Conservation (phyloP, 441 rosid genomes). For the Corymbia calophylla region DNA sequence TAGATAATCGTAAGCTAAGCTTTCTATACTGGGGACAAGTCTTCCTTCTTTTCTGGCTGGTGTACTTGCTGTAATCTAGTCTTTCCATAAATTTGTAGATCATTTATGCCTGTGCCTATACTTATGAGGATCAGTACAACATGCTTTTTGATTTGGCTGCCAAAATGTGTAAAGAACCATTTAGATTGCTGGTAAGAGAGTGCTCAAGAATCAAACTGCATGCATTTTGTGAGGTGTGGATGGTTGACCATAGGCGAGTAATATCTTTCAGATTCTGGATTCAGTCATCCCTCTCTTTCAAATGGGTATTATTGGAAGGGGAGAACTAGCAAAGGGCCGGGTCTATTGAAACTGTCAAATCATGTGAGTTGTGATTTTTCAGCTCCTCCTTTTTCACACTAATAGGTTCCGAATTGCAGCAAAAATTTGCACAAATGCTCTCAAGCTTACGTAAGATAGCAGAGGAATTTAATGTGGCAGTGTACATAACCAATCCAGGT, state of each 20-base stretch:
- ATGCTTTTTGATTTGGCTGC: neutral
- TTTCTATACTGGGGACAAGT: neutral
- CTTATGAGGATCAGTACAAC: neutral
- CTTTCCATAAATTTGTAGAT: conserved; percentile 35
- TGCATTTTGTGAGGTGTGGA: neutral
- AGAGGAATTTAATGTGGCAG: neutral
- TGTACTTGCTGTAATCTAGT: conserved; percentile 1
- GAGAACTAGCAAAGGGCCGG: neutral
- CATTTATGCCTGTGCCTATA: conserved; percentile 20
- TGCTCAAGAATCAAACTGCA: neutral
- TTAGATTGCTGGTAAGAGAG: too few species aligned
- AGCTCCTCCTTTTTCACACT: neutral
- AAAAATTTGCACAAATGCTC: neutral
- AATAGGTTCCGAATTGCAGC: neutral
- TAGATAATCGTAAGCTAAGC: conserved; percentile 61
- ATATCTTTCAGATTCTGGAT: neutral
- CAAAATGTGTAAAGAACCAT: neutral
- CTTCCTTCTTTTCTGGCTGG: neutral
- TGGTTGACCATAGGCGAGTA: neutral
- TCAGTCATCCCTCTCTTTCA: neutral
- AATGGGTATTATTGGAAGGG: neutral
- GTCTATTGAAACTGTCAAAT: neutral
- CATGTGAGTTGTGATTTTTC: neutral
- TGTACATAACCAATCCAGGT: neutral
- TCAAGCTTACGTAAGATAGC: neutral